phyloP scores from a whole-genome alignment of 768 basidiomycete genomes.

The Psilocybe subaeruginosa region DNA sequence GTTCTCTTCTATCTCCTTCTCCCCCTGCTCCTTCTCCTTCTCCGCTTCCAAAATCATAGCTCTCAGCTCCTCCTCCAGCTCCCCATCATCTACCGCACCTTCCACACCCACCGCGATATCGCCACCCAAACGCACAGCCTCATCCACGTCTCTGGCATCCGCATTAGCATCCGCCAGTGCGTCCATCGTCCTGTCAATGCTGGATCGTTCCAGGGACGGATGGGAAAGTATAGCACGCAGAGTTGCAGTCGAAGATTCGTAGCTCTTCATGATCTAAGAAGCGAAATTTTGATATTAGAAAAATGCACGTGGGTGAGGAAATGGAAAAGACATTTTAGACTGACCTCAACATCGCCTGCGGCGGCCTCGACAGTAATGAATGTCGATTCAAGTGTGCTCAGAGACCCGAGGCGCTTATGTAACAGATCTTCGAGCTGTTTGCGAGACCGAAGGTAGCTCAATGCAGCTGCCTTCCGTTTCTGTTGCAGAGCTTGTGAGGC shows the following conservation, averaged over 20 bases:
- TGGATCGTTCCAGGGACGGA: constrained; percentile 77
- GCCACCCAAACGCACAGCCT: constrained; percentile 70
- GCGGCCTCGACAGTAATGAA: constrained; percentile 84
- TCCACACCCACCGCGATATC: constrained; percentile 61
- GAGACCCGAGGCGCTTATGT: constrained; percentile 70
- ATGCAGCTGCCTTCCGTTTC: constrained; percentile 73
- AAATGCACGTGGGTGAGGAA: background rate
- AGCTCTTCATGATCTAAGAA: constrained; percentile 80
- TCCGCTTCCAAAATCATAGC: constrained; percentile 47
- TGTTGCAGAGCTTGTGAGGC: constrained; percentile 66
- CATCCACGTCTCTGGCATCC: constrained; percentile 82
- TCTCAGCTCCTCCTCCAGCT: constrained; percentile 66
- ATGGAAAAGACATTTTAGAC: constrained; percentile 15
- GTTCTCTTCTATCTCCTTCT: constrained; percentile 9
- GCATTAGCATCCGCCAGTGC: constrained; percentile 82
- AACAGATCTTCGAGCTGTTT: constrained; percentile 83
- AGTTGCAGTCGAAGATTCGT: constrained; percentile 81
- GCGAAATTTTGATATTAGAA: background rate
- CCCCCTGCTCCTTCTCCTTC: constrained; percentile 8
- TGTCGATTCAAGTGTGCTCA: constrained; percentile 76
- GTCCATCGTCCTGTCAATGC: constrained; percentile 86
- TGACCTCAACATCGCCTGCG: constrained; percentile 86
- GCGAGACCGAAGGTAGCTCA: constrained; percentile 77
- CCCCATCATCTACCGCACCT: constrained; percentile 40
- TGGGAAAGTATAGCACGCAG: constrained; percentile 77